Evolutionary conservation across 768 basidiomycete genomes (phyloP), one percentile per base, ranked within the genome.

Genomic region (Tulasnella sp.): DNA sequence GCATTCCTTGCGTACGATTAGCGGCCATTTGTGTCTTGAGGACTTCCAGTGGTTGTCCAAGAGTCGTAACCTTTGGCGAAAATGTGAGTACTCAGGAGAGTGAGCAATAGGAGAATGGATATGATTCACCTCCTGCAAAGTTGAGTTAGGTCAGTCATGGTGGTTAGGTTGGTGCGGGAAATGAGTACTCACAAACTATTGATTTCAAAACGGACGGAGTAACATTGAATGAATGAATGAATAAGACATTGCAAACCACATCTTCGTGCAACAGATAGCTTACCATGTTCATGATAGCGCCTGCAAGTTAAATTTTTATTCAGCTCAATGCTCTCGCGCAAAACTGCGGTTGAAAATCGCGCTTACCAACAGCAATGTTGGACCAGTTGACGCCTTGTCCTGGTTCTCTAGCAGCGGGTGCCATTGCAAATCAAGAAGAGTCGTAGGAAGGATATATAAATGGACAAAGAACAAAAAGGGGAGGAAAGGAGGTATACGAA

Each of bases 21-120:
- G 91, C 89, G 53, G 95, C 95, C 95, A 99, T 98, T 65, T 99
- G 95, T 15, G 95, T 99, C 70, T 99, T 99, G 58, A 98, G 68
- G 29, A 98, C 95, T 70, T 99, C 95, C 53, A 99, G 70, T 19
- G 95, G 95, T 71, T 99, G 95, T 32, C 95, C 95, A 27, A 99
- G 77, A 7, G 93, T 96, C 51, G 95, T 96, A 58, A 99, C 95
- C 83, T 96, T n/a, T n/a, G n/a, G 62, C 10, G 40, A 53, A 37
- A 25, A 10, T 37, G n/a, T 41, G 16, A 8, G n/a, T 33, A n/a
- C 34, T 35, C n/a, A 50, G 8, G 22, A 5, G 28, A 9, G n/a
- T 34, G n/a, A 1, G 20, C 7, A n/a, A 19, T 48, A 37, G 7
- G 4, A 41, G 37, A 16, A 22, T 7, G 15, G 37, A 24, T 10